Evolutionary conservation across 495 filamentous ascomycete genomes (phyloP).

Genomic region (Penicillium salamii): DNA sequence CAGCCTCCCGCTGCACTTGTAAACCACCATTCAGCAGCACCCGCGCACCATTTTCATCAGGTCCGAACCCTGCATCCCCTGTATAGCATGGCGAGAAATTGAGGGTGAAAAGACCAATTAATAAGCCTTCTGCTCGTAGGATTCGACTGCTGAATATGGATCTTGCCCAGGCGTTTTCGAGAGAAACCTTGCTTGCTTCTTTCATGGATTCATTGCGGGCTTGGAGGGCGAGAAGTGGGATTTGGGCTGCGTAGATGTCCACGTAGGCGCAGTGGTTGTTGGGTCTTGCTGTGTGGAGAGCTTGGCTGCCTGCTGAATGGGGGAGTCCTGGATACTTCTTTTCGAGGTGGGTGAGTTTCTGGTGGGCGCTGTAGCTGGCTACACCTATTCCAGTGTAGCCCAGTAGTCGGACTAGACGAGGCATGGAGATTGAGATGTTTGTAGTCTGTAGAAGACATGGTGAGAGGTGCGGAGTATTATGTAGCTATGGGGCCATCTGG

Average conservation of each 20-base stretch:
- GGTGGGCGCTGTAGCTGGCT: constrained; percentile 21
- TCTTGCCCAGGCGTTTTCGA: constrained; percentile 29
- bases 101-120: constrained; percentile 21
- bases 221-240: constrained; percentile 20
- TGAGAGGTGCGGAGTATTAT: background rate
- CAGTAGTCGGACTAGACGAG: constrained; percentile 11
- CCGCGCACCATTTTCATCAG: constrained; percentile 5
- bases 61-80: constrained; percentile 11
- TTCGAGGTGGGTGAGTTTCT: constrained; percentile 26
- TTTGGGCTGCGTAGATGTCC: constrained; percentile 31
- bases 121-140: constrained; percentile 20
- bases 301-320: constrained; percentile 13
- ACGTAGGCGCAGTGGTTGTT: constrained; percentile 22
- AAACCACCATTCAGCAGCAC: constrained; percentile 21
- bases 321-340: constrained; percentile 27
- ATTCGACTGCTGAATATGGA: constrained; percentile 17
- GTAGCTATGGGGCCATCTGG: too few relatives aligned
- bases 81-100: constrained; percentile 17
- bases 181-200: constrained; percentile 4
- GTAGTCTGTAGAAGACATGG: too few relatives aligned
- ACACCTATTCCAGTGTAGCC: constrained; percentile 17
- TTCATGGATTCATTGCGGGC: background rate
- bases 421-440: constrained; percentile 4
- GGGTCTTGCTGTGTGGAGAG: constrained; percentile 15
- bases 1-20: constrained; percentile 15